Evolutionary conservation across 2,329 filamentous ascomycete genomes (phyloP), one percentile per base, ranked within the genome.

Genomic region (Aspergillus sp.): DNA sequence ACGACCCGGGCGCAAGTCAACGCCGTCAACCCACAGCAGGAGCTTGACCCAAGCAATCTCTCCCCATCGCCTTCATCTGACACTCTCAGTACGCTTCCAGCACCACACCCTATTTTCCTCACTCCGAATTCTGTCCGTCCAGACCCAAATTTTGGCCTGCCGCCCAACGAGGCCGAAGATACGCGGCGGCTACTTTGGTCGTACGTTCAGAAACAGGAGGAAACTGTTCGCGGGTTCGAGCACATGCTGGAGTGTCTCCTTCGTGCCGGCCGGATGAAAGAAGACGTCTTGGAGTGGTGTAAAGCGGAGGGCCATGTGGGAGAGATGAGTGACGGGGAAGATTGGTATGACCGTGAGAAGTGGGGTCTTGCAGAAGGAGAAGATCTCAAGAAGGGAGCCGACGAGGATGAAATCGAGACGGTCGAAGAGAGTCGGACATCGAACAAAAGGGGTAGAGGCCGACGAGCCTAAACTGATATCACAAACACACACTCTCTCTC

Each of bases 251-350:
- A 80, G 5, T 84, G 82, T n/a, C 71, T 89, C 52, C 75, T 85
- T 57, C 79, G 81, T 58, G 84, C 85, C n/a, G 82, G 85, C 62
- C 80, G 84, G 49, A 82, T 87, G 81, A 78, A 86, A 58, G 80
- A 83, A 47, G 79, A 84, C 39, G 84, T 88, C 1, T 82, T 82
- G 66, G 81, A 84, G 61, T 86, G 83, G 80, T 83, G 81, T 67
- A 87, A 85, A 68, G 84, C 86, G 0, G 86, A 88, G 67, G 86
- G 78, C 6, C 86, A 89, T 70, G 74, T 87, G 16, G 85, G 85
- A 4, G 86, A 88, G 69, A 83, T 88, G 84, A 87, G 84, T 55
- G 86, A 89, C 66, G 86, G 86, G 2, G 86, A 89, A 73, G 86
- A 89, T 67, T 89, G 86, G 86, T 86, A 87, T 64, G 86, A 89